Conservation (phyloP, 257 asterid genomes). For the Scutellaria minor region DNA sequence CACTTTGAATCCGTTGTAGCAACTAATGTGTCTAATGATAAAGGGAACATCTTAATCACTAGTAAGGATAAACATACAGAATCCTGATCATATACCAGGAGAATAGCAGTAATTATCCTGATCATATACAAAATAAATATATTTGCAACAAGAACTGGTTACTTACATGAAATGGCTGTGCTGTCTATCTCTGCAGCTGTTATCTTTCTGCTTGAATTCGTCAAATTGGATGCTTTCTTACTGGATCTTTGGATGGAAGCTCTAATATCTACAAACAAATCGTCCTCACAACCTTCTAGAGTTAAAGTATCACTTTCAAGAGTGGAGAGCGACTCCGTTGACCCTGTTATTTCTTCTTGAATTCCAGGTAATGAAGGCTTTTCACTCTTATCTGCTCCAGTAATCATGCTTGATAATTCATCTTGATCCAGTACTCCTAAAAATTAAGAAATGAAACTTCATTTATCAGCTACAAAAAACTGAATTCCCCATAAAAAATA, state of each 20-base stretch:
- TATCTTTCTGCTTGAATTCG: constrained; percentile 40
- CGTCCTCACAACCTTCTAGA: constrained; percentile 73
- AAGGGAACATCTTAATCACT: background rate
- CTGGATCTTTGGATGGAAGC: constrained; percentile 97
- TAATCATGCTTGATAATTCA: constrained; percentile 76
- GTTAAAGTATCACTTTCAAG: constrained; percentile 72
- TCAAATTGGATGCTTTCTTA: constrained; percentile 45
- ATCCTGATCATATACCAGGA: constrained; percentile 3
- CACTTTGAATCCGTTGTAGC: background rate
- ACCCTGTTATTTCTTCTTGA: constrained; percentile 73
- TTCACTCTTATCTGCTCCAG: constrained; percentile 55
- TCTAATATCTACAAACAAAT: constrained; percentile 88
- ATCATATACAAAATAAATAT: background rate
- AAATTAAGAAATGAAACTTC: constrained; percentile 10
- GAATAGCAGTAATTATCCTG: constrained; percentile 17
- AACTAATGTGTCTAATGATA: background rate
- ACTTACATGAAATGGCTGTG: constrained; percentile 62
- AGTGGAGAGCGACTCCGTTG: constrained; percentile 80
- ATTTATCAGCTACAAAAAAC: constrained; percentile 17
- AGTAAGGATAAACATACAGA: background rate
- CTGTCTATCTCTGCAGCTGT: constrained; percentile 42
- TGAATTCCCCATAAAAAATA: background rate
- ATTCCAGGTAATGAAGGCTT: constrained; percentile 61
- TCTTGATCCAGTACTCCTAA: constrained; percentile 88
- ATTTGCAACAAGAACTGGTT: constrained; percentile 30